A percentile compares a stretch with the other conserved stretches of the same genome.
Conservation (phyloP, 1,139 yeast species). For the Geotrichum candidum region DNA sequence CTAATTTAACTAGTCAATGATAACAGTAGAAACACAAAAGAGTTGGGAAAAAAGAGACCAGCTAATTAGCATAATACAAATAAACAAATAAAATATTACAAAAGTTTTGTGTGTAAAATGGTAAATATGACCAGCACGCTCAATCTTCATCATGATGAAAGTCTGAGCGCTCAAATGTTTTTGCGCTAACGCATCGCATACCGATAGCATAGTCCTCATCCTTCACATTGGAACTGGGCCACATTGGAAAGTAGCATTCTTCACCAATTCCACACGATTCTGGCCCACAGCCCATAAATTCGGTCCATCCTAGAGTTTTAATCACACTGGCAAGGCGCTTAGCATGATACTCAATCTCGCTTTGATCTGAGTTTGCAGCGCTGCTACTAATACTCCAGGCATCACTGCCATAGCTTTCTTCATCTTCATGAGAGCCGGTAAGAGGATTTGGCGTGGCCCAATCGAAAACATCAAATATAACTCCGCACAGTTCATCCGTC, state of each 20-base stretch:
- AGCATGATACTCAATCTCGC: constrained; percentile 8
- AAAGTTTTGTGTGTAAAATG: background rate
- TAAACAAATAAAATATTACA: too few relatives aligned
- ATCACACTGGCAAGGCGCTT: constrained; percentile 25
- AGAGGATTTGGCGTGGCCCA: constrained; percentile 13
- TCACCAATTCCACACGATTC: constrained; percentile 41
- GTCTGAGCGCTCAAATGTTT: background rate
- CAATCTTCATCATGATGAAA: background rate
- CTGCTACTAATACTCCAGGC: background rate
- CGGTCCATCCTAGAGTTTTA: constrained; percentile 40
- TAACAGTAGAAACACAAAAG: too few relatives aligned
- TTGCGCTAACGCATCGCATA: constrained; percentile 3
- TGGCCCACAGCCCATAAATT: constrained; percentile 39
- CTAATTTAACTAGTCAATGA: too few relatives aligned
- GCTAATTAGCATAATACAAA: too few relatives aligned
- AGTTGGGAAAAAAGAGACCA: too few relatives aligned
- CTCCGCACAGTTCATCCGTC: constrained; percentile 34
- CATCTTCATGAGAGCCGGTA: constrained; percentile 3
- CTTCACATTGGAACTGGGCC: background rate
- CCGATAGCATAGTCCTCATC: constrained; percentile 10
- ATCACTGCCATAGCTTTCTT: background rate
- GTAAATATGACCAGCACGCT: background rate
- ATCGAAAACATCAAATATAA: constrained; percentile 36
- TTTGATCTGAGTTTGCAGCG: background rate
- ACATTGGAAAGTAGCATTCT: constrained; percentile 46